Evolutionary conservation across 495 filamentous ascomycete species (phyloP), one percentile per base, ranked within the genome.

Genomic region (Amphirosellinia nigrospora): DNA sequence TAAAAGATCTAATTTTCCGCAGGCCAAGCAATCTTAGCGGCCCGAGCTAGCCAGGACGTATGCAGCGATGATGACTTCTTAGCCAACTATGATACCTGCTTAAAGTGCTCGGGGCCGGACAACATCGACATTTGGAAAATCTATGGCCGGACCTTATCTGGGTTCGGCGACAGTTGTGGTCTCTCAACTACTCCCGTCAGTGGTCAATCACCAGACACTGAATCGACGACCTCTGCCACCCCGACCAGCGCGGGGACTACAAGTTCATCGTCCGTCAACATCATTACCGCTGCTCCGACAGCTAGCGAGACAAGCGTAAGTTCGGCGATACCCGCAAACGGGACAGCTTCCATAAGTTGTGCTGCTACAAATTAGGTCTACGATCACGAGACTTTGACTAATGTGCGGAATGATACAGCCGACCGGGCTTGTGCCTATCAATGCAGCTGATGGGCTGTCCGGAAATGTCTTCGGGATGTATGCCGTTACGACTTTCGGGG

Each of bases 81-180:
- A 19, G 66, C 76, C 41, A 76, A 83, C 56, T 81, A 86, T 60
- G 70, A 74, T 32, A 73, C 58, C 3, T 86, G 84, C 48, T 71
- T 87, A 39, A 69, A 82, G 53, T 87, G 85, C 64, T 79, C 85
- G 6, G 77, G 81, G 0, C 79, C 81, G 5, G 81, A 82, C 48
- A 79, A 81, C 63, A 23, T 68, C 11, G 70, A 86, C 23, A 77
- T 77, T 36, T 73, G 76, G 76, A 65, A 81, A 39, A 83, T 83
- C 72, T 87, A 87, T 45, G 84, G 84, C 23, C 56, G 56, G 26
- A 73, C 73, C 1, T 76, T 87, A 0, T 73, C 75, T 1, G 69
- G 58, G 0, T 78, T 76, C 7, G 84, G 79, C 6, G 68, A 63
- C 3, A 41, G 69, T 0, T 86, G 84, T 64, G 82, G 81, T n/a